Conservation (phyloP, 192 early-diverging fungal species). For the Bifiguratus adelaidae region DNA sequence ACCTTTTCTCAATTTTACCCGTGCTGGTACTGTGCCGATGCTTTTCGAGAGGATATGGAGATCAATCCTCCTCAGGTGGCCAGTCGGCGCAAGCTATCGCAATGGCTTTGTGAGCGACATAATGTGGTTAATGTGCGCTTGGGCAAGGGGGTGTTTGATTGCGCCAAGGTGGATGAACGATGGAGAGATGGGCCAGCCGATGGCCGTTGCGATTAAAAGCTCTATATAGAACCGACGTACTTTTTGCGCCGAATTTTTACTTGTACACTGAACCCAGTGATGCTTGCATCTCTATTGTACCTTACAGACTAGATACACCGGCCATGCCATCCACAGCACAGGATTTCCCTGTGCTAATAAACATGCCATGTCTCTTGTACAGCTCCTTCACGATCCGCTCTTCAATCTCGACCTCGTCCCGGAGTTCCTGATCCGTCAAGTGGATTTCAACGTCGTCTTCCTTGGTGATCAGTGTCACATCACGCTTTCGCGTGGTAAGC, state of each 20-base stretch:
- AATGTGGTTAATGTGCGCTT: constrained; percentile 89
- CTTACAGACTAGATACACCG: too few relatives aligned
- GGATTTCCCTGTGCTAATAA: too few relatives aligned
- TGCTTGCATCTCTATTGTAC: too few relatives aligned
- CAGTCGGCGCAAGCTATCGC: constrained; percentile 50
- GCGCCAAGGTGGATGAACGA: constrained; percentile 84
- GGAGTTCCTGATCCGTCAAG: constrained; percentile 40
- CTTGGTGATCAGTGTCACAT: constrained; percentile 58
- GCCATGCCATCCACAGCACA: too few relatives aligned
- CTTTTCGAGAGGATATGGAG: constrained; percentile 70
- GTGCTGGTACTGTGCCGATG: constrained; percentile 79
- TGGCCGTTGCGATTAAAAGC: constrained; percentile 51
- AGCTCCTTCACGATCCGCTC: constrained; percentile 60
- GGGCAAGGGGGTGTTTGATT: constrained; percentile 90
- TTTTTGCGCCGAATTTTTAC: too few relatives aligned
- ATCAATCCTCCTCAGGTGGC: constrained; percentile 67
- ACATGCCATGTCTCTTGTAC: constrained; percentile 47
- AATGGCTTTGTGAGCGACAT: constrained; percentile 92
- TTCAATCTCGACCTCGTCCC: constrained; percentile 56
- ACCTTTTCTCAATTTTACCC: constrained; percentile 88
- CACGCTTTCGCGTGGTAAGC: constrained; percentile 75
- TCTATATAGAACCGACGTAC: too few relatives aligned
- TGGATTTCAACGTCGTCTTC: constrained; percentile 30
- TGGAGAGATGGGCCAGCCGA: constrained; percentile 78
- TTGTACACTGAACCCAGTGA: too few relatives aligned